Evolutionary conservation across 164 flowering plant genomes (phyloP), one percentile per base, ranked within the genome.

Genomic region (Vitis rotundifolia): DNA sequence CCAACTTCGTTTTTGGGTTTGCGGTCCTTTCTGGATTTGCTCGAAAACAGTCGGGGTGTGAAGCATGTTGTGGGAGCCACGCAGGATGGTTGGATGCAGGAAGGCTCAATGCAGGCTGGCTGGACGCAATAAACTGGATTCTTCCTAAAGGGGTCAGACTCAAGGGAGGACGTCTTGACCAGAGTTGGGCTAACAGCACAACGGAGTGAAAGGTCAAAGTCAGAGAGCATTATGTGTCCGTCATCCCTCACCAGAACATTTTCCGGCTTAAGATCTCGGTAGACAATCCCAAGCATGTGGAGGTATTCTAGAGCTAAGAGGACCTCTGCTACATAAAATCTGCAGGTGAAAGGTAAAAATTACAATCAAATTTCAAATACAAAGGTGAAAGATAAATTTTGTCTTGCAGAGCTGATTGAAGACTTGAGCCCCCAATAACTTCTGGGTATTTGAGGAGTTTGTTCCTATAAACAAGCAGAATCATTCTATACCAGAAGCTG

Each of bases 211-310:
- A 93, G 97, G 68, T 93, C 98, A 71, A 93, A 91, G 71, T 93
- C 97, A 0, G 93, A 89, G 54, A 93, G 94, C 98, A 93, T 93
- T 66, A 93, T 89, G 71, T 93, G 98, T 11, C 98, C 98, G 65
- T 91, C 97, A 28, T 93, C 98, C 77, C 97, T 81, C 60, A 93
- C 94, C 9, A 93, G 91, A n/a, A 93, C 95, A 76, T 93, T 93
- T 71, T 93, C 97, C 0, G 98, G 98, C 84, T 93, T 93, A 22
- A 91, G 94, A 68, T 93, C 97, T 72, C 93, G 94, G 74, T 93
- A 93, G 19, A 89, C 83, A 63, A 93, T 87, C 28, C 98, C 97
- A 29, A 91, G 93, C 98, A 91, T 91, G 87, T 93, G 98, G 11
- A 93, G 95, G 68, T 93, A 93, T 72, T 93, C 98, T 68, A 93